Percentiles rank a stretch among this genome's conserved stretches.
phyloP scores from a whole-genome alignment of 2,329 filamentous ascomycete genomes.

The Alternaria gansuensis region DNA sequence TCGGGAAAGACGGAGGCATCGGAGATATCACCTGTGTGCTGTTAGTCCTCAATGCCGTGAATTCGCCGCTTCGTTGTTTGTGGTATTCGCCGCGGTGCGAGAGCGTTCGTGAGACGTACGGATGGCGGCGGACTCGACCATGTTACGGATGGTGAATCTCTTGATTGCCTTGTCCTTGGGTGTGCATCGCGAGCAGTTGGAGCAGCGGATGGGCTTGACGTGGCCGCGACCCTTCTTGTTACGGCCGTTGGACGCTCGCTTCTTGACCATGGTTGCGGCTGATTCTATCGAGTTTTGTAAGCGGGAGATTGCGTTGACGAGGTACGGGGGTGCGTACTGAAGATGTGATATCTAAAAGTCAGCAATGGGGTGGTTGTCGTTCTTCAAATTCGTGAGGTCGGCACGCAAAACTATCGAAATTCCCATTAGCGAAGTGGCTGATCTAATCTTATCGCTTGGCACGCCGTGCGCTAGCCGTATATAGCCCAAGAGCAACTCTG shows the following conservation, averaged over 20 bases:
- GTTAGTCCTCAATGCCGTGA: conserved; percentile 35
- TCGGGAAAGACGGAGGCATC: conserved; percentile 99
- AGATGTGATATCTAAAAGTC: conserved; percentile 51
- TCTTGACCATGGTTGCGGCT: conserved; percentile 75
- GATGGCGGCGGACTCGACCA: conserved; percentile 99
- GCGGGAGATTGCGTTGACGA: conserved; percentile 15
- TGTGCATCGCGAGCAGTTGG: conserved; percentile 81
- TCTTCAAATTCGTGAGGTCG: conserved; percentile 28
- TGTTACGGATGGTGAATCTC: conserved; percentile 99
- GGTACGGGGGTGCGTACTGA: conserved; percentile 41
- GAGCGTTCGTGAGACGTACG: conserved; percentile 71
- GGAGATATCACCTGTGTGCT: conserved; percentile 91
- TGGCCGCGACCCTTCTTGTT: conserved; percentile 99
- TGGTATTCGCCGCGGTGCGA: conserved; percentile 8
- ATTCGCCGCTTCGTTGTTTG: conserved; percentile 9
- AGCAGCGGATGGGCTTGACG: conserved; percentile 98
- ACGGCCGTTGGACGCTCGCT: conserved; percentile 84
- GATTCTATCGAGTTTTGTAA: conserved; percentile 52
- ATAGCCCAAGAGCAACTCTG: not conserved
- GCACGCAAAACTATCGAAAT: conserved; percentile 33
- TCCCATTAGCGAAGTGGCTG: conserved; percentile 34
- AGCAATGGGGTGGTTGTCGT: conserved; percentile 46
- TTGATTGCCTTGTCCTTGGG: conserved; percentile 99
- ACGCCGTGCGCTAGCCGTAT: conserved; percentile 15
- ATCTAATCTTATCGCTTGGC: conserved; percentile 48